These are phyloP conservation scores for Pisolithus sp. DNA, from an alignment of 768 basidiomycete genomes.

Conservation along the genomic window DNA sequence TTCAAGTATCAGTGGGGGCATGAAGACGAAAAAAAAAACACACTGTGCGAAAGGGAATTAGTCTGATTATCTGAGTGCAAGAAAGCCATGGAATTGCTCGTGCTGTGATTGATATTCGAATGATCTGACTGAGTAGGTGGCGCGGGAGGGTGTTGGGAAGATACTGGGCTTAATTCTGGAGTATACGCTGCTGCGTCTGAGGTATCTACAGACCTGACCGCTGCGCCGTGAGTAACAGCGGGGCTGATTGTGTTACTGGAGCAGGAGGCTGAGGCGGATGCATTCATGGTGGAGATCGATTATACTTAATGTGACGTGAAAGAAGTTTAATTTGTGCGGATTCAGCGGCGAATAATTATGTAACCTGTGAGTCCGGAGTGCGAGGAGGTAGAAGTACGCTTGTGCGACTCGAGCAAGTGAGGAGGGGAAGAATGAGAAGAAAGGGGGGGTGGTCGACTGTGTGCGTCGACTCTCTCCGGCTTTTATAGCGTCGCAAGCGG, in stretches of 20 bases:
- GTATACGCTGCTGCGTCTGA: constrained; percentile 1
- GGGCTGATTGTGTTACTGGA: constrained; percentile 3
- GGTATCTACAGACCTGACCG: constrained; percentile 4
- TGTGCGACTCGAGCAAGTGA: constrained; percentile 6
- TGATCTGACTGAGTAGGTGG: constrained; percentile 12
- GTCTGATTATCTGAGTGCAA: constrained; percentile 16
- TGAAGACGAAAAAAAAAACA: constrained; percentile 7
- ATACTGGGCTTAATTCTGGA: constrained; percentile 6
- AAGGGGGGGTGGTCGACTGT: neutral
- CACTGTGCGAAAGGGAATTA: constrained; percentile 15
- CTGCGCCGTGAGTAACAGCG: constrained; percentile 8
- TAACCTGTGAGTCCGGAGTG: constrained; percentile 19
- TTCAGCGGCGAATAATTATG: constrained; percentile 13
- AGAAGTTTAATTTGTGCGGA: constrained; percentile 8
- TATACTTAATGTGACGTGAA: constrained; percentile 8
- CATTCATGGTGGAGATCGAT: constrained; percentile 23
- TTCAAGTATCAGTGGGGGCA: neutral
- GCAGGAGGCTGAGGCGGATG: constrained; percentile 20
- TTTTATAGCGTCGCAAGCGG: constrained; percentile 10
- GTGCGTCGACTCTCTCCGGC: neutral
- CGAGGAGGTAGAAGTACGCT: constrained; percentile 6
- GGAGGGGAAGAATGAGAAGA: constrained; percentile 4
- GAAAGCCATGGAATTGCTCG: constrained; percentile 12
- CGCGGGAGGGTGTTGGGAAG: constrained; percentile 14
- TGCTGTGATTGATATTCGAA: constrained; percentile 5